A percentile compares a stretch with the other conserved stretches of the same genome.
Evolutionary conservation across 805 yeast species (phyloP).

Genomic region (Metschnikowia shivogae): DNA sequence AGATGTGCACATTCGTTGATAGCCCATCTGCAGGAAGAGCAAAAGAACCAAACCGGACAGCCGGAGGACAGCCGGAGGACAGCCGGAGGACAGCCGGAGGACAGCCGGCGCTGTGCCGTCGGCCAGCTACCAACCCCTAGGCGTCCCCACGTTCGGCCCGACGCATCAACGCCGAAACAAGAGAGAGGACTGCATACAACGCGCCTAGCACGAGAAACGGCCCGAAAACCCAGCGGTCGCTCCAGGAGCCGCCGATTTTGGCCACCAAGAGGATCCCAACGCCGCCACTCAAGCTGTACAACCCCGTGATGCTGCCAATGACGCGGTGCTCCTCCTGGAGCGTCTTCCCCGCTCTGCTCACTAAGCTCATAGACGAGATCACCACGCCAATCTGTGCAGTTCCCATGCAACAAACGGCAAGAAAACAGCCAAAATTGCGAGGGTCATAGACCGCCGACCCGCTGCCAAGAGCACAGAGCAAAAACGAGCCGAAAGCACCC

Average conservation of each 20-base stretch:
- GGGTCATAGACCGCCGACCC: slow-evolving; percentile 29
- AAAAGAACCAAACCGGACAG: no score
- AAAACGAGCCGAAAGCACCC: slow-evolving; percentile 43
- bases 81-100: no score
- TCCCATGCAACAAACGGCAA: slow-evolving; percentile 46
- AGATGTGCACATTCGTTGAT: no score
- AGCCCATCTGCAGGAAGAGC: no score
- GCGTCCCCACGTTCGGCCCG: background rate
- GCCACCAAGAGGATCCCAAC: slow-evolving; percentile 59
- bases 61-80: no score
- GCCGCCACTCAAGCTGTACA: slow-evolving; percentile 65
- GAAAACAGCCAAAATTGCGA: slow-evolving; percentile 32
- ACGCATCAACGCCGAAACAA: background rate
- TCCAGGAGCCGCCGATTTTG: slow-evolving; percentile 57
- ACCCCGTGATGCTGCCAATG: slow-evolving; percentile 67
- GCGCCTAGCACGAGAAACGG: slow-evolving; percentile 55
- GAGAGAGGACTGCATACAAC: slow-evolving; percentile 25
- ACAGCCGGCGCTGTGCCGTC: no score
- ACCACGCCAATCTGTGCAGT: slow-evolving; percentile 59
- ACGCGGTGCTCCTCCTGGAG: slow-evolving; percentile 34
- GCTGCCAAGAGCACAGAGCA: slow-evolving; percentile 22
- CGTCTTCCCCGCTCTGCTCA: slow-evolving; percentile 23
- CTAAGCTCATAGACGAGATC: slow-evolving; percentile 60
- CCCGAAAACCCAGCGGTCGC: slow-evolving; percentile 53
- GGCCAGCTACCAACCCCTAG: no score